These are phyloP conservation scores for Cornus kousa DNA, from an alignment of 148 eudicot species.

Conservation along the genomic window DNA sequence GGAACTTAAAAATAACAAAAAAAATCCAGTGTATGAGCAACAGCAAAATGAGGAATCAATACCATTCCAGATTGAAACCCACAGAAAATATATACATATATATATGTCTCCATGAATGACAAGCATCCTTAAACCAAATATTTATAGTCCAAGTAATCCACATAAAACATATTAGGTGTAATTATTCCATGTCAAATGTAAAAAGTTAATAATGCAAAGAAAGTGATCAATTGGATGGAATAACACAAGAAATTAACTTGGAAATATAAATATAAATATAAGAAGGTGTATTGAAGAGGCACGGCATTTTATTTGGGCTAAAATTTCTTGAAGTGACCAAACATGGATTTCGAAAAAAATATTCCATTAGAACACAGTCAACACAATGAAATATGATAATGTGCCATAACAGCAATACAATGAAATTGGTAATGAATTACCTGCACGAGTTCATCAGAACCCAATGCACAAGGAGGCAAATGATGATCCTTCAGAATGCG, in stretches of 20 bases:
- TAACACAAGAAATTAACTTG: no score
- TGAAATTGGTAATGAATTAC: conserved; percentile 23
- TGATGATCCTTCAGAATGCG: conserved; percentile 91
- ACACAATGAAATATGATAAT: neutral
- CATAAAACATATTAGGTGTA: neutral
- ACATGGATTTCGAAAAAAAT: neutral
- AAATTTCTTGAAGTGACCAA: neutral
- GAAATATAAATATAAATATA: no score
- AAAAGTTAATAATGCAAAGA: neutral
- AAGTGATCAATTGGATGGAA: no score
- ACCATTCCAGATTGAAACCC: neutral
- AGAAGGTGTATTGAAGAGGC: no score
- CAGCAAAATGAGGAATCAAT: no score
- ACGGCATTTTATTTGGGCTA: neutral
- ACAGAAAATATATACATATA: neutral
- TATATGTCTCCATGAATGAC: neutral
- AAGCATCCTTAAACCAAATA: neutral
- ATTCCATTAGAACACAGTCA: neutral
- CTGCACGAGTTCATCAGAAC: conserved; percentile 94
- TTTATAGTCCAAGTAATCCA: neutral
- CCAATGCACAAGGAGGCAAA: conserved; percentile 85
- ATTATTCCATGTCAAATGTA: neutral
- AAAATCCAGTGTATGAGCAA: neutral
- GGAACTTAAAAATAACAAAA: neutral
- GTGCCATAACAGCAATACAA: neutral